Evolutionary conservation across 768 basidiomycete species (phyloP).

Genomic region (Clavulina sp.): DNA sequence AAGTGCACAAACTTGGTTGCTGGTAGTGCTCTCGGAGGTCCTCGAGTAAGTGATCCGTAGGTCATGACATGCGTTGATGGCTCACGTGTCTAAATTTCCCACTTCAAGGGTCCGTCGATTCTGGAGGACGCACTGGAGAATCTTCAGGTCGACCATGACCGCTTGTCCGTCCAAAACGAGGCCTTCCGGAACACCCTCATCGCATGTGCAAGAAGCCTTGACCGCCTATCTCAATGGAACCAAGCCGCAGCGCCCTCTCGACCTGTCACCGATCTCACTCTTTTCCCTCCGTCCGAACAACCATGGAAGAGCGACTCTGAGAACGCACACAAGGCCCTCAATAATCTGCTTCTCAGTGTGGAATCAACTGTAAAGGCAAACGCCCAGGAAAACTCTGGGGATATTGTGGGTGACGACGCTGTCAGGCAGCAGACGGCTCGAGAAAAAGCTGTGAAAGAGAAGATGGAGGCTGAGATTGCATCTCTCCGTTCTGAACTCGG

Average conservation of each 20-base stretch:
- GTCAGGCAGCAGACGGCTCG: background rate
- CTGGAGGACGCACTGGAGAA: conserved; percentile 55
- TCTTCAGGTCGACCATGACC: conserved; percentile 46
- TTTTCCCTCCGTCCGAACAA: conserved; percentile 21
- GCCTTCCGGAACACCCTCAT: conserved; percentile 43
- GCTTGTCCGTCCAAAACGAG: conserved; percentile 47
- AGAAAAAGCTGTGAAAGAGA: conserved; percentile 13
- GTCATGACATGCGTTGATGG: background rate
- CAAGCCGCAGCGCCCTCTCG: conserved; percentile 1
- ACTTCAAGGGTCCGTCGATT: conserved; percentile 34
- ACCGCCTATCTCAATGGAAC: conserved; percentile 24
- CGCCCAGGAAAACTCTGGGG: background rate
- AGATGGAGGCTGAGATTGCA: conserved; percentile 33
- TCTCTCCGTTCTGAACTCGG: conserved; percentile 42
- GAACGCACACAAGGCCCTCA: conserved; percentile 31
- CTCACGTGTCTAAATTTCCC: background rate
- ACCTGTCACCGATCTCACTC: conserved; percentile 29
- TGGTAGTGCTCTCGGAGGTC: background rate
- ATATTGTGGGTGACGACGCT: background rate
- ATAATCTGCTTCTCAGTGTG: conserved; percentile 28
- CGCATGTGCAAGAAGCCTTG: conserved; percentile 42
- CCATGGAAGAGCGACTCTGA: conserved; percentile 26
- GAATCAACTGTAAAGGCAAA: conserved; percentile 5
- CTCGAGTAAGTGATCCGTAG: conserved; percentile 4
- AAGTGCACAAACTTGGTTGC: conserved; percentile 19